Evolutionary conservation across 257 asterid genomes (phyloP).

Genomic region (Sherardia arvensis): DNA sequence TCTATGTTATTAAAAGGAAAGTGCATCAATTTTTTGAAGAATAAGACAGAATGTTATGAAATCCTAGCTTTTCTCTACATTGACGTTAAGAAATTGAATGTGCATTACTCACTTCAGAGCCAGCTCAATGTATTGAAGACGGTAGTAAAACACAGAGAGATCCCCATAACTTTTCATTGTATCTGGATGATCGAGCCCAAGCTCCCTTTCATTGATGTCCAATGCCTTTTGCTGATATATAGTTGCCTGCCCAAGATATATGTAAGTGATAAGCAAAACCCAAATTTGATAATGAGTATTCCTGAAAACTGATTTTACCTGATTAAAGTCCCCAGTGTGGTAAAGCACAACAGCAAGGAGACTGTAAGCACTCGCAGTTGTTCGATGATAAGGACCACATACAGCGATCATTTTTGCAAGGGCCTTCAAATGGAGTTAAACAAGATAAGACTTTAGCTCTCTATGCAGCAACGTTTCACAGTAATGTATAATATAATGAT

Average conservation of each 20-base stretch:
- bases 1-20: not conserved
- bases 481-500: not conserved
- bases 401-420: constrained; percentile 93
- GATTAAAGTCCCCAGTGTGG: constrained; percentile 98
- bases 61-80: not conserved
- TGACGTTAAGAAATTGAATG: constrained; percentile 5
- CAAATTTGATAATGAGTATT: constrained; percentile 6
- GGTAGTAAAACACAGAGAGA: constrained; percentile 93
- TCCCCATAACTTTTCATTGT: constrained; percentile 99
- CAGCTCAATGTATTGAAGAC: constrained; percentile 96
- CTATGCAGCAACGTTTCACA: constrained; percentile 10
- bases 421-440: constrained; percentile 50
- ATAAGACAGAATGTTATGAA: not conserved
- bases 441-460: constrained; percentile 5
- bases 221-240: constrained; percentile 96
- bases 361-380: constrained; percentile 96
- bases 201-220: constrained; percentile 96
- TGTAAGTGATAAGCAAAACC: constrained; percentile 3
- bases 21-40: not conserved
- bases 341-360: constrained; percentile 97
- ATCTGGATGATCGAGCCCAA: constrained; percentile 99
- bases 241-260: constrained; percentile 58
- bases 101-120: constrained; percentile 77
- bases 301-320: constrained; percentile 32
- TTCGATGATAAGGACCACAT: constrained; percentile 96